phyloP scores from a whole-genome alignment of 2,329 filamentous ascomycete genomes.

The Immersiporthe knoxdaviesiana region DNA sequence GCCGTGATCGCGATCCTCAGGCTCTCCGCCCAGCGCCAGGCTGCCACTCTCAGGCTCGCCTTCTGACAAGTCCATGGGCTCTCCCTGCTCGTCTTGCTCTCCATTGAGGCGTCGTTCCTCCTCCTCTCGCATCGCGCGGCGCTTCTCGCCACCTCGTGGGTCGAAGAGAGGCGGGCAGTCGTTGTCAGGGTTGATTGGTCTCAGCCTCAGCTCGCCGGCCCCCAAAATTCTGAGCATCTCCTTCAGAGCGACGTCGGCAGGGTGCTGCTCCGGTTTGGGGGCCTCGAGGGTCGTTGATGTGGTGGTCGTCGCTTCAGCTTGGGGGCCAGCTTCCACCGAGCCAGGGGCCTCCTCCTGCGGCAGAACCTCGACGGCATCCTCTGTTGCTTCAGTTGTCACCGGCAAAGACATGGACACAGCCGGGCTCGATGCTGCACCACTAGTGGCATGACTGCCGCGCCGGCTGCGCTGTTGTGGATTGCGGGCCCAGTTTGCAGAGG shows the following conservation, averaged over 20 bases:
- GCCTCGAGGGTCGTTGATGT: neutral
- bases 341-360: conserved; percentile 40
- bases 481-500: conserved; percentile 90
- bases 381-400: conserved; percentile 53
- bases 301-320: neutral
- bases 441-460: conserved; percentile 79
- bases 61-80: conserved; percentile 56
- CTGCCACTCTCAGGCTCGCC: conserved; percentile 82
- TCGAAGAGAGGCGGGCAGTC: conserved; percentile 76
- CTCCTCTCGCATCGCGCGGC: conserved; percentile 76
- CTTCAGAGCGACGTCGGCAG: conserved; percentile 23
- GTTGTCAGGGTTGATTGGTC: conserved; percentile 21
- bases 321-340: conserved; percentile 32
- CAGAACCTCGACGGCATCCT: conserved; percentile 47
- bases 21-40: conserved; percentile 87
- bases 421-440: conserved; percentile 80
- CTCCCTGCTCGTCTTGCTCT: conserved; percentile 50
- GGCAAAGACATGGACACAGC: conserved; percentile 66
- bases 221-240: conserved; percentile 31
- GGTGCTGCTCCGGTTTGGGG: conserved; percentile 14
- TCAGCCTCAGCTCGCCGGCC: conserved; percentile 23
- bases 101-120: conserved; percentile 57
- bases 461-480: conserved; percentile 68
- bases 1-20: conserved; percentile 72
- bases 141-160: conserved; percentile 77